Conservation (phyloP, 208 protist genomes). For the Blastocrithidia nonstop region DNA sequence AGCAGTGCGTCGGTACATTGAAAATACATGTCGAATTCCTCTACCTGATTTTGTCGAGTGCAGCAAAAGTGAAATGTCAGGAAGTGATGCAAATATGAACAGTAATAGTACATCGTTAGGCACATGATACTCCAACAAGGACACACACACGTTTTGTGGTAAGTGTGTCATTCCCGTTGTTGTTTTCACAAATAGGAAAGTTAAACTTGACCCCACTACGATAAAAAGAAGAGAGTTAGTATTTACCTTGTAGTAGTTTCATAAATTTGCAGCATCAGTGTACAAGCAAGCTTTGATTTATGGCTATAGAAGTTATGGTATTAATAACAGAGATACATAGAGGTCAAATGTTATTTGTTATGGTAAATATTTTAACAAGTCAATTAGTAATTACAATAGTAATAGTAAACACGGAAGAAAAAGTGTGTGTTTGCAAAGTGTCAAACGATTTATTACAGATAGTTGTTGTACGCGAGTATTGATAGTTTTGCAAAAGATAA, state of each 20-base stretch:
- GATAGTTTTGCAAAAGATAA: too few species aligned
- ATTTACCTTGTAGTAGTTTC: conserved; percentile 53
- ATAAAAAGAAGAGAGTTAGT: conserved; percentile 47
- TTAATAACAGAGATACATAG: too few species aligned
- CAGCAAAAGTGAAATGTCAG: conserved; percentile 1
- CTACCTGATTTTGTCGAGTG: conserved; percentile 32
- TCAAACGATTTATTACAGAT: too few species aligned
- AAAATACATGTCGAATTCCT: conserved; percentile 49
- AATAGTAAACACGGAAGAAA: too few species aligned
- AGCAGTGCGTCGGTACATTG: conserved; percentile 65
- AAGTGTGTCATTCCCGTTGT: conserved; percentile 58
- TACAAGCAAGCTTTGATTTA: background rate
- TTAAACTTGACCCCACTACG: conserved; percentile 55
- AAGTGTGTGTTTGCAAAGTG: too few species aligned
- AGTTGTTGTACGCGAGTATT: too few species aligned
- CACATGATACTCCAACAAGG: conserved; percentile 65
- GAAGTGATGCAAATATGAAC: background rate
- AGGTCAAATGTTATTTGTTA: too few species aligned
- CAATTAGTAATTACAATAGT: too few species aligned
- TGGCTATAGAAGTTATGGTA: background rate
- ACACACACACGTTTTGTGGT: conserved; percentile 59
- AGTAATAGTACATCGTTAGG: conserved; percentile 7
- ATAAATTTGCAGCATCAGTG: conserved; percentile 24
- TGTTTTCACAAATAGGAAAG: conserved; percentile 66
- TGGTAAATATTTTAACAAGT: too few species aligned